phyloP scores from a whole-genome alignment of 2,329 filamentous ascomycete species.

The Nemania sp. region DNA sequence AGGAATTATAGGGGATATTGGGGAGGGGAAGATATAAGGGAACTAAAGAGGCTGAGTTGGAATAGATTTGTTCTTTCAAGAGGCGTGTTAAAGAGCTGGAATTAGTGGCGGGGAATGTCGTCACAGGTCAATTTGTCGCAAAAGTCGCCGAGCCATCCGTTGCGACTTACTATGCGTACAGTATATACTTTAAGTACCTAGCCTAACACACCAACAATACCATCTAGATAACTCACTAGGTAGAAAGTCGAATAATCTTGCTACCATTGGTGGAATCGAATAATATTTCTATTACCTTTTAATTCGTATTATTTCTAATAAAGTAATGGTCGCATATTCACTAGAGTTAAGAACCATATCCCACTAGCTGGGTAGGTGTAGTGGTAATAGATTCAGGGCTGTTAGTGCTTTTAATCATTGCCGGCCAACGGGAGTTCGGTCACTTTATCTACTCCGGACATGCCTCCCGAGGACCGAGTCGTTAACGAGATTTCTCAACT shows the following conservation, averaged over 20 bases:
- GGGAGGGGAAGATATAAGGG: neutral
- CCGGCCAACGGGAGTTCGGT: neutral
- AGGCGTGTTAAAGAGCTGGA: neutral
- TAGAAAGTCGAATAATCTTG: neutral
- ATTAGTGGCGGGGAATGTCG: constrained; percentile 29
- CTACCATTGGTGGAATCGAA: neutral
- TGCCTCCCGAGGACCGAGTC: neutral
- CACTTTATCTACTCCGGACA: neutral
- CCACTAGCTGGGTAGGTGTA: neutral
- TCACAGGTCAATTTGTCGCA: constrained; percentile 24
- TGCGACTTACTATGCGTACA: neutral
- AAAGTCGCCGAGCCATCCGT: constrained; percentile 3
- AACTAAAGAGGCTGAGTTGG: neutral
- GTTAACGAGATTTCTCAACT: neutral
- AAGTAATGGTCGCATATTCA: neutral
- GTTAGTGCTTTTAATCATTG: too few relatives aligned
- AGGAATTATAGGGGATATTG: neutral
- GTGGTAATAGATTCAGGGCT: too few relatives aligned
- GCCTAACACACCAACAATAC: neutral
- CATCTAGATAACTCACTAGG: neutral
- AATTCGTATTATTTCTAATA: neutral
- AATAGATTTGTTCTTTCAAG: neutral
- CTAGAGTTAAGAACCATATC: neutral
- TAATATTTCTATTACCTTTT: too few relatives aligned
- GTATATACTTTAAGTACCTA: neutral